phyloP scores from a whole-genome alignment of 305 asterid species.

The Fraxinus greggii region DNA sequence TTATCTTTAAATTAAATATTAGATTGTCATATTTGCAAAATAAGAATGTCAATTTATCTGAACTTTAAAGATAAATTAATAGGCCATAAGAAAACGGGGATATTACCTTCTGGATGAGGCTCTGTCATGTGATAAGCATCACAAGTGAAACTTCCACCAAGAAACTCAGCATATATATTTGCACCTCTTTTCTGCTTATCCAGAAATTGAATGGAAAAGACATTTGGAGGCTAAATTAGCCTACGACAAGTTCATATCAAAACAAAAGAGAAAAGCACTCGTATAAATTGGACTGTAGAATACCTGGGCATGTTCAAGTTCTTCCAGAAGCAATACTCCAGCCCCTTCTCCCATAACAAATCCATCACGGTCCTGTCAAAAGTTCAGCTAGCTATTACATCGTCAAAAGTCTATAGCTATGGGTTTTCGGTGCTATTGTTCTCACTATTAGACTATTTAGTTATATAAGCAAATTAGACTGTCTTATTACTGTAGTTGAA shows the following conservation, averaged over 20 bases:
- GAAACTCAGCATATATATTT: slow-evolving; percentile 82
- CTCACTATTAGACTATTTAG: slow-evolving; percentile 23
- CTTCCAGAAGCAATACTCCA: slow-evolving; percentile 88
- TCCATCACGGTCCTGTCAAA: slow-evolving; percentile 83
- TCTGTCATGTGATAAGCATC: slow-evolving; percentile 97
- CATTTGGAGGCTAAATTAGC: slow-evolving; percentile 20
- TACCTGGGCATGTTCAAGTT: slow-evolving; percentile 96
- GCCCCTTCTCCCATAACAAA: slow-evolving; percentile 98
- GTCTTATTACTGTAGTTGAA: background rate
- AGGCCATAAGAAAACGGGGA: slow-evolving; percentile 15
- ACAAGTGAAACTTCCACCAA: slow-evolving; percentile 95
- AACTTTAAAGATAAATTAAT: slow-evolving; percentile 10
- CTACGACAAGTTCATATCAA: slow-evolving; percentile 1
- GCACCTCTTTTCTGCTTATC: slow-evolving; percentile 80
- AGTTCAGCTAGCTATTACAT: background rate
- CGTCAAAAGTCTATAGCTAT: background rate
- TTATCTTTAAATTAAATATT: background rate
- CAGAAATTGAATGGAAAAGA: slow-evolving; percentile 15
- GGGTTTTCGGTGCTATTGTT: slow-evolving; percentile 38
- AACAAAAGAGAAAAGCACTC: background rate
- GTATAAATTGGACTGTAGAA: slow-evolving; percentile 7
- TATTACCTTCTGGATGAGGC: slow-evolving; percentile 89
- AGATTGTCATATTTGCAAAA: background rate
- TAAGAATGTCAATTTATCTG: slow-evolving; percentile 9
- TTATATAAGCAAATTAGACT: background rate